Evolutionary conservation across 2,329 filamentous ascomycete species (phyloP).

Genomic region (Venturia carpophila): DNA sequence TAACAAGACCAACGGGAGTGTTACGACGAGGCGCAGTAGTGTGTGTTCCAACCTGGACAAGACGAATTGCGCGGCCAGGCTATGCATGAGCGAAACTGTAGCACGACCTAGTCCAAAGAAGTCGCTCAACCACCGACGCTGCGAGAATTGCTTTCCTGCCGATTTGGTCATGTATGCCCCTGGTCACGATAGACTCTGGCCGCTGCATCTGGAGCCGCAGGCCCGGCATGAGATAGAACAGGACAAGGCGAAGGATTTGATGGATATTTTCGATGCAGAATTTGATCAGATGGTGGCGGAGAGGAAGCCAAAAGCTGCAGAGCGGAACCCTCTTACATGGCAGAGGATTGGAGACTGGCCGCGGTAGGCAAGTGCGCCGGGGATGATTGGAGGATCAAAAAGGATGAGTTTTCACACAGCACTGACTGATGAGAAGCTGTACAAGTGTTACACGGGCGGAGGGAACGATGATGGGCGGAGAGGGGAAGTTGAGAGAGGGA

Average conservation of each 20-base stretch:
- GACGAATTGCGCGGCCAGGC: neutral
- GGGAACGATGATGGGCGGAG: neutral
- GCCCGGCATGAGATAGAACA: neutral
- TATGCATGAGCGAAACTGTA: neutral
- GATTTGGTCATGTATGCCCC: neutral
- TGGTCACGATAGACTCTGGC: slow-evolving; percentile 6
- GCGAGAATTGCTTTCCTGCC: slow-evolving; percentile 2
- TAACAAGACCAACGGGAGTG: neutral
- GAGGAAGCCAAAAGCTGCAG: neutral
- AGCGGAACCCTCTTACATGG: slow-evolving; percentile 12
- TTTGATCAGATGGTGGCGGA: slow-evolving; percentile 2
- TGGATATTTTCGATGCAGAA: neutral
- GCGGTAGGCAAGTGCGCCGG: neutral
- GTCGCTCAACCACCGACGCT: slow-evolving; percentile 14
- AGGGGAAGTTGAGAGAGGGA: too few relatives aligned
- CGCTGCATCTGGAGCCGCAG: neutral
- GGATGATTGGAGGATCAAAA: neutral
- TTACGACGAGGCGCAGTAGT: neutral
- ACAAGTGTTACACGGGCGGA: too few relatives aligned
- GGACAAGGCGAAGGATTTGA: neutral
- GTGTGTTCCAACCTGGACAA: slow-evolving; percentile 1
- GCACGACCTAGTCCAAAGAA: neutral
- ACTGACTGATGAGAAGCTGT: neutral
- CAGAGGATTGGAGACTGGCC: slow-evolving; percentile 5
- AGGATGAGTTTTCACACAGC: neutral